Evolutionary conservation across 139 green algal genomes (phyloP).

Genomic region (Coccomyxa sp.): DNA sequence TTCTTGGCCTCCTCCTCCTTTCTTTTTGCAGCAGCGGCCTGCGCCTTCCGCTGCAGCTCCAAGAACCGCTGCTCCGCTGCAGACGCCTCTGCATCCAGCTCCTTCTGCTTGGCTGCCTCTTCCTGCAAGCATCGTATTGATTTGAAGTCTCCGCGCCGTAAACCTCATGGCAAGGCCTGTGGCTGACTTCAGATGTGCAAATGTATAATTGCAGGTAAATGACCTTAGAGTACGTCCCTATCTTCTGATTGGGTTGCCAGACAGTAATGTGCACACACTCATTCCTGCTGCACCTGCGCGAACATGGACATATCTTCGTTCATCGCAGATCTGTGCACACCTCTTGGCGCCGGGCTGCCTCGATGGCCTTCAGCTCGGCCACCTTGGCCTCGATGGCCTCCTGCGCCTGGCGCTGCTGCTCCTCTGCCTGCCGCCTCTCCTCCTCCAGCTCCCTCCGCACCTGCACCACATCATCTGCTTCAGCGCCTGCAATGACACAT

Average conservation of each 20-base stretch:
- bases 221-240: too few relatives aligned
- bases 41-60: conserved; percentile 24
- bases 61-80: conserved; percentile 22
- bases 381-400: conserved; percentile 48
- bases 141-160: background rate
- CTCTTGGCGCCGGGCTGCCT: conserved; percentile 25
- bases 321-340: conserved; percentile 8
- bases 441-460: conserved; percentile 49
- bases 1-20: conserved; percentile 29
- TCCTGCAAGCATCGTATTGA: background rate
- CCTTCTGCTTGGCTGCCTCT: background rate
- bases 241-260: background rate
- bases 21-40: conserved; percentile 8
- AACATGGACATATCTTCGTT: background rate
- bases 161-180: too few relatives aligned
- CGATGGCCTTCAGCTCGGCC: conserved; percentile 43
- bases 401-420: conserved; percentile 24
- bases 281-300: background rate
- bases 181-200: background rate
- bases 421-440: conserved; percentile 36
- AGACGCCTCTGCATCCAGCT: background rate
- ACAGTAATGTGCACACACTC: background rate
- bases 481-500: too few relatives aligned
- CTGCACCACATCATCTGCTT: conserved; percentile 32
- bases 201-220: background rate